phyloP scores from a whole-genome alignment of 2,329 filamentous ascomycete species.

The Fusarium acutatum region DNA sequence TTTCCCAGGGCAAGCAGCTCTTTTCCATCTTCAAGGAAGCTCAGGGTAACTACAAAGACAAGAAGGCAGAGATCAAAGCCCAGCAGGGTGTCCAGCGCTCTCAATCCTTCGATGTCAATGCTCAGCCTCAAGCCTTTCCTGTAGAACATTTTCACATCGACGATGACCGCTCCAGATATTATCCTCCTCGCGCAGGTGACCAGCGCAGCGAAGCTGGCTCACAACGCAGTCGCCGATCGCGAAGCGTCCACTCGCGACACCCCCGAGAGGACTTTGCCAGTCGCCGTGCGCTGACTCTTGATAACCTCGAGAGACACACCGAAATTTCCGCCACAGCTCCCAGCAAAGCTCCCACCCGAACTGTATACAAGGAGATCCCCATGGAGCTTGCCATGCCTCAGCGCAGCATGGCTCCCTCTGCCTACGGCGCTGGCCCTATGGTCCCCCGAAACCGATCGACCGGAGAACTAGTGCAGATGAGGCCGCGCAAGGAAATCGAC shows the following conservation, averaged over 20 bases:
- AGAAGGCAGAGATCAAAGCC: slow-evolving; percentile 82
- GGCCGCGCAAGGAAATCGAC: slow-evolving; percentile 69
- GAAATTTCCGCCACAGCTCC: slow-evolving; percentile 61
- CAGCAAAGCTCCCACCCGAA: slow-evolving; percentile 53
- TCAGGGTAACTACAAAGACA: slow-evolving; percentile 85
- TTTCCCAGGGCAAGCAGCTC: slow-evolving; percentile 81
- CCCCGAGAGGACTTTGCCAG: slow-evolving; percentile 44
- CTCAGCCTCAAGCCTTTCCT: slow-evolving; percentile 21
- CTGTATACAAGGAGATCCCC: slow-evolving; percentile 50
- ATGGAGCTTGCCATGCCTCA: slow-evolving; percentile 50
- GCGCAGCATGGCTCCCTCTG: slow-evolving; percentile 40
- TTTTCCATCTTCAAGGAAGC: slow-evolving; percentile 93
- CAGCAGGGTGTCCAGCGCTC: slow-evolving; percentile 69
- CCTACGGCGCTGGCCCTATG: slow-evolving; percentile 40
- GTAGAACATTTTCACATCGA: slow-evolving; percentile 29
- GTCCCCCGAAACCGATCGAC: slow-evolving; percentile 52
- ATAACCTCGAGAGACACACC: slow-evolving; percentile 62
- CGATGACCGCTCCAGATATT: slow-evolving; percentile 46
- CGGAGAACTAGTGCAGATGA: slow-evolving; percentile 44
- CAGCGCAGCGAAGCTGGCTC: slow-evolving; percentile 53
- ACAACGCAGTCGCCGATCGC: slow-evolving; percentile 52
- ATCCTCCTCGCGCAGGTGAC: slow-evolving; percentile 47
- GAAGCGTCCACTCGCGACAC: slow-evolving; percentile 44
- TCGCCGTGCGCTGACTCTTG: slow-evolving; percentile 57
- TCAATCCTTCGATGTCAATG: slow-evolving; percentile 63